Conservation (phyloP, 2,329 filamentous ascomycete genomes). For the Aureobasidium melanogenum region DNA sequence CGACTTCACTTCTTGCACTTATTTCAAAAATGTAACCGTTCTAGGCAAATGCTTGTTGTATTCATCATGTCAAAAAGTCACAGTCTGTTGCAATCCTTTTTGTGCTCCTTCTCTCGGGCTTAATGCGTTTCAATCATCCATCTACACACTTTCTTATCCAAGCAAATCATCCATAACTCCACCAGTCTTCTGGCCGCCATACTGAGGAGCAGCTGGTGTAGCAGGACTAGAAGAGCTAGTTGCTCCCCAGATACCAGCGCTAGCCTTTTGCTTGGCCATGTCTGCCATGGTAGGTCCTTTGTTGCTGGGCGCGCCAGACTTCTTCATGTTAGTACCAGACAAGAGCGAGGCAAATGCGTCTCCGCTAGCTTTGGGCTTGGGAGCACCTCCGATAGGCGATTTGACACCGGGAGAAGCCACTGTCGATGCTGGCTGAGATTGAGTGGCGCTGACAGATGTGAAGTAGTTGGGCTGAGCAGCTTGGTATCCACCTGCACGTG, state of each 20-base stretch:
- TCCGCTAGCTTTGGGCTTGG: conserved; percentile 46
- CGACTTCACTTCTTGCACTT: background rate
- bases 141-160: conserved; percentile 25
- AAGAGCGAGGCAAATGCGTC: conserved; percentile 90
- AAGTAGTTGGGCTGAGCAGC: conserved; percentile 87
- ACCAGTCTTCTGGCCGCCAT: conserved; percentile 17
- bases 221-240: conserved; percentile 35
- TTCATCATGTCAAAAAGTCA: background rate
- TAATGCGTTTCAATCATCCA: background rate
- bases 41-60: background rate
- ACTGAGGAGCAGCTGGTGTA: conserved; percentile 8
- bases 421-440: conserved; percentile 26
- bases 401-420: conserved; percentile 28
- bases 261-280: conserved; percentile 96
- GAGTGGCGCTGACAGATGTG: conserved; percentile 57
- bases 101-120: background rate
- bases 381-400: conserved; percentile 33
- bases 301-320: conserved; percentile 48
- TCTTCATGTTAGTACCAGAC: conserved; percentile 47
- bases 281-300: conserved; percentile 78
- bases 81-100: conserved; percentile 2
- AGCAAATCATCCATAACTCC: conserved; percentile 34
- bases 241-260: conserved; percentile 86
- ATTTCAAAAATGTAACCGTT: background rate
- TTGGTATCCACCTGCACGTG: conserved; percentile 60